Percentiles rank a stretch among this genome's conserved stretches.
These are phyloP conservation scores for Aleurites moluccanus DNA, from an alignment of 441 rosid species.

Conservation along the genomic window DNA sequence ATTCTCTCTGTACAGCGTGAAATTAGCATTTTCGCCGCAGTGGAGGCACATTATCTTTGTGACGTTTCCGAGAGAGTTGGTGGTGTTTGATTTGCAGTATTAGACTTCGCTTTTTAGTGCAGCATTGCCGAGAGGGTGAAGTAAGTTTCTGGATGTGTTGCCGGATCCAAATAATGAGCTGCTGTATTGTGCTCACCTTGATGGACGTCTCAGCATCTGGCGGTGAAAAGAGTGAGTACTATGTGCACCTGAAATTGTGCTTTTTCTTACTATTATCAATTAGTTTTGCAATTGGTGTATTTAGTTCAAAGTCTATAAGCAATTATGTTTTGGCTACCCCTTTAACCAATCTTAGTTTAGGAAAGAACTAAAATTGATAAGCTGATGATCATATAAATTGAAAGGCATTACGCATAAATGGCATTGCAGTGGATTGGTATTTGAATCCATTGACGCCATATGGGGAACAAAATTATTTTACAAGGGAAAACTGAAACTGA, in stretches of 20 bases:
- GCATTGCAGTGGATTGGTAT: not conserved
- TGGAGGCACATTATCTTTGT: constrained; percentile 80
- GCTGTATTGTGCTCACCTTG: constrained; percentile 83
- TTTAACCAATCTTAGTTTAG: not conserved
- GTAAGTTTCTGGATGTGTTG: constrained; percentile 80
- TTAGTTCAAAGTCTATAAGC: not conserved
- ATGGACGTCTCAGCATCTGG: constrained; percentile 95
- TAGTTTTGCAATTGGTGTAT: not conserved
- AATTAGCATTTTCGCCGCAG: constrained; percentile 76
- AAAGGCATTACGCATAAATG: not conserved
- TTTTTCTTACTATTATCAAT: not conserved
- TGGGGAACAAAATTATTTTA: not conserved
- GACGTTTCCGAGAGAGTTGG: constrained; percentile 87
- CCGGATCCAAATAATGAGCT: constrained; percentile 79
- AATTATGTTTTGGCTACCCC: not conserved
- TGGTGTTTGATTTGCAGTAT: constrained; percentile 87
- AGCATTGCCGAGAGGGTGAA: constrained; percentile 82
- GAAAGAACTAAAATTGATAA: not conserved
- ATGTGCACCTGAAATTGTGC: not conserved
- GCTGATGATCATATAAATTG: not conserved
- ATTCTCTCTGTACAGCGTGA: constrained; percentile 63
- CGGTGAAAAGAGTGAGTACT: constrained; percentile 76
- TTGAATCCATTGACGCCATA: not conserved
- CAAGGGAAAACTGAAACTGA: not conserved
- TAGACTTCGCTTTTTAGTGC: constrained; percentile 57